phyloP scores from a whole-genome alignment of 2,329 filamentous ascomycete genomes.

The Epicoccum sorghinum region DNA sequence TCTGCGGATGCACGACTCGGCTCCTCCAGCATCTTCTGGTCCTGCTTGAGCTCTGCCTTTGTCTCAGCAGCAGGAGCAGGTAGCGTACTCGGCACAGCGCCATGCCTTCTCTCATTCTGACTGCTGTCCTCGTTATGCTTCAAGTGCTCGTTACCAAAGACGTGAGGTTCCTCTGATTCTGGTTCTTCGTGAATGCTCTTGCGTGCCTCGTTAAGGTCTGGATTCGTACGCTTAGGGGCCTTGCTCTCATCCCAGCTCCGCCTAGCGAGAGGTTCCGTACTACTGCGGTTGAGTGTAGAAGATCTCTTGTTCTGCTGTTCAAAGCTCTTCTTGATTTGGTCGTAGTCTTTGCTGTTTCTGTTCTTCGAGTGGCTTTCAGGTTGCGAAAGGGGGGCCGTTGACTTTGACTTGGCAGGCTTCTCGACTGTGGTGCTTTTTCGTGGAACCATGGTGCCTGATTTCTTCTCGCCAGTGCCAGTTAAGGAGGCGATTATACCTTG shows the following conservation, averaged over 20 bases:
- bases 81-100: conserved; percentile 4
- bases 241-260: conserved; percentile 10
- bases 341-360: conserved; percentile 19
- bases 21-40: not conserved
- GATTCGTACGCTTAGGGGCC: not conserved
- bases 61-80: not conserved
- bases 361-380: conserved; percentile 11
- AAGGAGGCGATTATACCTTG: conserved; percentile 34
- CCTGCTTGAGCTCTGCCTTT: not conserved
- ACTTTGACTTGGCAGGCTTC: not conserved
- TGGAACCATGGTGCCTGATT: conserved; percentile 36
- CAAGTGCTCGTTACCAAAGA: conserved; percentile 11
- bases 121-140: conserved; percentile 1
- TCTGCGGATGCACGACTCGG: not conserved
- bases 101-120: conserved; percentile 10
- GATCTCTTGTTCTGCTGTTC: conserved; percentile 11
- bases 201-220: not conserved
- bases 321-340: conserved; percentile 20
- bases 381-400: not conserved
- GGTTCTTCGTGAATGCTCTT: conserved; percentile 6
- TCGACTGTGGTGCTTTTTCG: conserved; percentile 29
- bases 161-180: conserved; percentile 7
- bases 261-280: conserved; percentile 21
- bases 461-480: conserved; percentile 31
- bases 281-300: conserved; percentile 19